These are phyloP conservation scores for Alloteropsis semialata DNA, from an alignment of 176 grass and related monocot genomes.

Conservation along the genomic window DNA sequence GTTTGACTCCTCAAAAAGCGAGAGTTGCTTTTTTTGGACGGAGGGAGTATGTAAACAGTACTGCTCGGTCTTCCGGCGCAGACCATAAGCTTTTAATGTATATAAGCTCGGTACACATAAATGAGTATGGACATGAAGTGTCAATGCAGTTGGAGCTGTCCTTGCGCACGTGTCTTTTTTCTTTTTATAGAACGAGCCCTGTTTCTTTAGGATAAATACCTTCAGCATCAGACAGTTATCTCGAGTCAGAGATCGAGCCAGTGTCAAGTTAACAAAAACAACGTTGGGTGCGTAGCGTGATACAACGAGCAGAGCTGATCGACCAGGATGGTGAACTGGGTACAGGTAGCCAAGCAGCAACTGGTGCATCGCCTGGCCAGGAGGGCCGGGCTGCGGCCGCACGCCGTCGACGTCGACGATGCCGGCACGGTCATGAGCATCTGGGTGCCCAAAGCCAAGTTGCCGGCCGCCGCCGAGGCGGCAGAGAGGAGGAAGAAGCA, in stretches of 20 bases:
- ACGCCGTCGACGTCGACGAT: conserved; percentile 35
- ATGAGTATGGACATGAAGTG: neutral
- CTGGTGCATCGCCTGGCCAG: conserved; percentile 30
- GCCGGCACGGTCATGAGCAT: conserved; percentile 38
- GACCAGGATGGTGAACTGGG: conserved; percentile 51
- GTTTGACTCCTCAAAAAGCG: too few relatives aligned
- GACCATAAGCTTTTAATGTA: neutral
- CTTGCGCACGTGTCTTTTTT: too few relatives aligned
- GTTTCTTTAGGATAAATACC: too few relatives aligned
- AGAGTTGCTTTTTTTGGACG: too few relatives aligned
- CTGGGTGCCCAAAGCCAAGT: conserved; percentile 43
- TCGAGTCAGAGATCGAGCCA: neutral
- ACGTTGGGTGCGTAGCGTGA: neutral
- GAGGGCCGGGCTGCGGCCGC: conserved; percentile 35
- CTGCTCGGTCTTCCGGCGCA: neutral
- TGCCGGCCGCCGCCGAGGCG: neutral
- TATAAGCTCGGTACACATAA: neutral
- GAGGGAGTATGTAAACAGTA: too few relatives aligned
- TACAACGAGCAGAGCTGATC: too few relatives aligned
- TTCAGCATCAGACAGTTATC: neutral
- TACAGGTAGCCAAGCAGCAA: conserved; percentile 1
- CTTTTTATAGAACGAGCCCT: too few relatives aligned
- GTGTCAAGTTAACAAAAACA: too few relatives aligned
- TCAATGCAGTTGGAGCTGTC: neutral
- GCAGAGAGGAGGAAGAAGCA: neutral